phyloP scores from a whole-genome alignment of 805 yeast species.

The Kluyveromyces lactis region DNA sequence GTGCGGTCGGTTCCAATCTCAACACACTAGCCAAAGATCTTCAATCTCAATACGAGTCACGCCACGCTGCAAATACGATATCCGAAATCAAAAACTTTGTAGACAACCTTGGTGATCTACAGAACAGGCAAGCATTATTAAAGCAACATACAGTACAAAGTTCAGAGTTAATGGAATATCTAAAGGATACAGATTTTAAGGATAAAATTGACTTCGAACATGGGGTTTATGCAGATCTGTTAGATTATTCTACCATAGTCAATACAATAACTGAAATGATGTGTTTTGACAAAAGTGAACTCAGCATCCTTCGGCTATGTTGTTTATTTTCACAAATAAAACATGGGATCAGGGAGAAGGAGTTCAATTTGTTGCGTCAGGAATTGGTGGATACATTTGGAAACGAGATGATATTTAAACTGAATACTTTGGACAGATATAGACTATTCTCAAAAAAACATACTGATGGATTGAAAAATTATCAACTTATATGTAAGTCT shows the following conservation, averaged over 20 bases:
- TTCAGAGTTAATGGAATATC: constrained; percentile 44
- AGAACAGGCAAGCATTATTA: constrained; percentile 57
- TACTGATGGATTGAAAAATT: constrained; percentile 4
- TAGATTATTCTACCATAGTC: constrained; percentile 33
- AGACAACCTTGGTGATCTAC: constrained; percentile 56
- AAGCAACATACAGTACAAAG: constrained; percentile 70
- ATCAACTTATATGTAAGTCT: constrained; percentile 4
- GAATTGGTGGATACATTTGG: constrained; percentile 64
- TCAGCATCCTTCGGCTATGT: constrained; percentile 43
- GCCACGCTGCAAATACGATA: constrained; percentile 48
- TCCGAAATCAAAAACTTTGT: constrained; percentile 68
- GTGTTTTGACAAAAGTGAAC: constrained; percentile 30
- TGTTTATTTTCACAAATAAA: constrained; percentile 53
- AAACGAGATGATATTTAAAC: constrained; percentile 25
- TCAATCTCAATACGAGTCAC: constrained; percentile 57
- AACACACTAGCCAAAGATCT: constrained; percentile 63
- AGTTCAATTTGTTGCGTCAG: constrained; percentile 44
- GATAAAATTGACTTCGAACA: constrained; percentile 56
- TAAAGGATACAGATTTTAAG: constrained; percentile 29
- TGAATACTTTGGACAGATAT: constrained; percentile 17
- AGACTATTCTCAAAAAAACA: constrained; percentile 16
- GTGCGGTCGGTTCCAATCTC: constrained; percentile 65
- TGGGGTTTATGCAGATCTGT: constrained; percentile 50
- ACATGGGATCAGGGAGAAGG: constrained; percentile 62
- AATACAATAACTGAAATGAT: constrained; percentile 42